Conservation (phyloP, 2,329 filamentous ascomycete species). For the Penicillium polonicum region DNA sequence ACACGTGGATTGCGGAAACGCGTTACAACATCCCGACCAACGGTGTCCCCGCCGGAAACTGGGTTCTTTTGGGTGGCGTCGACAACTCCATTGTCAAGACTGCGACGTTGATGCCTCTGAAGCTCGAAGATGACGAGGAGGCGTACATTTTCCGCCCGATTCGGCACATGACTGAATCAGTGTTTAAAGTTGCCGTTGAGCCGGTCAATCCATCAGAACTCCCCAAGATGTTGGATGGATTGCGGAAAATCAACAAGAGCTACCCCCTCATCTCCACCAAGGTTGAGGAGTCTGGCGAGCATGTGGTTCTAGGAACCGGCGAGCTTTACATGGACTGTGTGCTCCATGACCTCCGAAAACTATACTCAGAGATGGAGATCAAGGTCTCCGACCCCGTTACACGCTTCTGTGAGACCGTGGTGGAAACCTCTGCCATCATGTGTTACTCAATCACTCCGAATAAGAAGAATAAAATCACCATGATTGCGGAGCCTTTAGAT, state of each 20-base stretch:
- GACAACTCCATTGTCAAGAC: constrained; percentile 99
- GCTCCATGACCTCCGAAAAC: constrained; percentile 81
- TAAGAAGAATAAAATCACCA: constrained; percentile 99
- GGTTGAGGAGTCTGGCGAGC: constrained; percentile 96
- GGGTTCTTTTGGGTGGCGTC: constrained; percentile 85
- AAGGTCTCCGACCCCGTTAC: constrained; percentile 98
- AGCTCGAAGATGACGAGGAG: constrained; percentile 81
- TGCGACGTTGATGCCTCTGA: constrained; percentile 80
- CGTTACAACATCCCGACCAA: constrained; percentile 90
- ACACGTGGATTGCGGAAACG: constrained; percentile 88
- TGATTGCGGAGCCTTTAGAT: constrained; percentile 94
- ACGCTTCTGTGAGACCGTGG: constrained; percentile 94
- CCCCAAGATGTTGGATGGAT: constrained; percentile 96
- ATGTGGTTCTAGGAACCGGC: constrained; percentile 90
- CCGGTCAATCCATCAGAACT: constrained; percentile 97
- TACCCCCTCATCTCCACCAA: constrained; percentile 95
- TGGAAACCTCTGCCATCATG: constrained; percentile 95
- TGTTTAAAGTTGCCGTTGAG: constrained; percentile 96
- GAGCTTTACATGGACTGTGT: constrained; percentile 99
- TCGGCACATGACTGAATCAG: constrained; percentile 92
- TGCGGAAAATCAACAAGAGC: constrained; percentile 96
- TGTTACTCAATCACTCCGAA: constrained; percentile 98
- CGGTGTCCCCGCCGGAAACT: constrained; percentile 89
- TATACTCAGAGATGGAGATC: constrained; percentile 99
- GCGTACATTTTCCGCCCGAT: constrained; percentile 94